Base-by-base conservation (phyloP, 192 early-diverging fungal genomes). In the Coemansia sp. region DNA sequence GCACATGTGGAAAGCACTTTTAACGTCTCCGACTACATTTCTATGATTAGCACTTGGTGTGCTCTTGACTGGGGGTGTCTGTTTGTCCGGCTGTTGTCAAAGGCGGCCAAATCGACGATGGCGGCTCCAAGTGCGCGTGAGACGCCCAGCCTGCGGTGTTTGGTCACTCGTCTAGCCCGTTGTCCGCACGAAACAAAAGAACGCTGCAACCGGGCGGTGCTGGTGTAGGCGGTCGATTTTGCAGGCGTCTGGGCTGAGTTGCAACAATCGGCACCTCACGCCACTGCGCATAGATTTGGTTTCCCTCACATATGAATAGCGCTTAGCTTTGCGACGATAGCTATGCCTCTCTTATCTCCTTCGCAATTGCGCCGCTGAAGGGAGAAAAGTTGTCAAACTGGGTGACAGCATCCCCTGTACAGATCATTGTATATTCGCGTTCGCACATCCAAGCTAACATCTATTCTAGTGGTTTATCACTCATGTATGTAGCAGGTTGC, bases 251-350 rank as follows among this genome's bases (percentile, higher is more conserved):
- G 48, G 23, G 48, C 19, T 51, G 21, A 51, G 48, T 11, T 51
- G 48, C 48, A 23, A 51, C 48, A 51, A 51, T 51, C 48, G 19
- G 48, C 48, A 51, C 48, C 48, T 3, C 48, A 51, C 48, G 48
- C 48, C 48, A 51, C 48, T 23, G 48, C 48, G 48, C 29, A 58
- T 58, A 31, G 29, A 58, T 34, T 58, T 58, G 29, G 55, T 31
- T 58, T 34, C 29, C 29, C 14, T 15, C 23, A 29, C 55, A 58
- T 29, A 58, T 17, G 15, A 58, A 15, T 34, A 12, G 27, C 32
- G 55, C 15, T 17, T 17, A 5, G 15, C 55, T 58, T 58, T 34
- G 29, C 29, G 55, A 17, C 55, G 15, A 29, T 17, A 32, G 55
- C 29, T 48, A 21, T 7, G 19, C 19, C n/a, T 48, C 46, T 48